Conservation (phyloP, 2,329 filamentous ascomycete genomes). For the Aspergillus fijiensis region DNA sequence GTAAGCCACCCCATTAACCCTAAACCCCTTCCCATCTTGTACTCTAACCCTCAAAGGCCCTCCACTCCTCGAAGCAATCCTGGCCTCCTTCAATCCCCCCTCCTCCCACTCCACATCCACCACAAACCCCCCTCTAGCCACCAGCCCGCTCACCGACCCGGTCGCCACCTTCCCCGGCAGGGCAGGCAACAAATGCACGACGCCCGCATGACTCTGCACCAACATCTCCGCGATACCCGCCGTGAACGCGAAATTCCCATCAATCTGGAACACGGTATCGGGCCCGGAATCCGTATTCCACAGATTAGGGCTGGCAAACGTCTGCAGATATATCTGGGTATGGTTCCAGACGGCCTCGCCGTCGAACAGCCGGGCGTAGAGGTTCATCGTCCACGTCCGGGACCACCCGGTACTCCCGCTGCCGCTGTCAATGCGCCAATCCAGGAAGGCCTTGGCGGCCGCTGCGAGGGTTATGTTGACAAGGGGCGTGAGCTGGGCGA, state of each 20-base stretch:
- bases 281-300: slow-evolving; percentile 15
- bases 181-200: slow-evolving; percentile 40
- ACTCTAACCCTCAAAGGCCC: slow-evolving; percentile 4
- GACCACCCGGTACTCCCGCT: slow-evolving; percentile 52
- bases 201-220: slow-evolving; percentile 38
- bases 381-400: slow-evolving; percentile 48
- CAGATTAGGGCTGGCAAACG: slow-evolving; percentile 10
- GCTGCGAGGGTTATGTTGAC: slow-evolving; percentile 29
- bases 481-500: slow-evolving; percentile 35
- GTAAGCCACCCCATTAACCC: slow-evolving; percentile 5
- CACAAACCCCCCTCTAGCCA: slow-evolving; percentile 36
- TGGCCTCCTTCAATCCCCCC: slow-evolving; percentile 13
- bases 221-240: slow-evolving; percentile 47
- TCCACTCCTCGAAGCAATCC: background rate
- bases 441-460: slow-evolving; percentile 19
- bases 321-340: slow-evolving; percentile 31
- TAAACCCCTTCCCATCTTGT: slow-evolving; percentile 1
- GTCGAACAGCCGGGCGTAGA: slow-evolving; percentile 47
- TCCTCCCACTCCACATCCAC: slow-evolving; percentile 37
- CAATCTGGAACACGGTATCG: slow-evolving; percentile 46
- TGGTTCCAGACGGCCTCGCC: slow-evolving; percentile 35
- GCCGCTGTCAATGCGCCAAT: slow-evolving; percentile 9
- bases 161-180: slow-evolving; percentile 31
- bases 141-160: slow-evolving; percentile 33
- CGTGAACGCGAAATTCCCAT: slow-evolving; percentile 50